phyloP scores from a whole-genome alignment of 2,329 filamentous ascomycete genomes.

The Aureobasidium sp. region DNA sequence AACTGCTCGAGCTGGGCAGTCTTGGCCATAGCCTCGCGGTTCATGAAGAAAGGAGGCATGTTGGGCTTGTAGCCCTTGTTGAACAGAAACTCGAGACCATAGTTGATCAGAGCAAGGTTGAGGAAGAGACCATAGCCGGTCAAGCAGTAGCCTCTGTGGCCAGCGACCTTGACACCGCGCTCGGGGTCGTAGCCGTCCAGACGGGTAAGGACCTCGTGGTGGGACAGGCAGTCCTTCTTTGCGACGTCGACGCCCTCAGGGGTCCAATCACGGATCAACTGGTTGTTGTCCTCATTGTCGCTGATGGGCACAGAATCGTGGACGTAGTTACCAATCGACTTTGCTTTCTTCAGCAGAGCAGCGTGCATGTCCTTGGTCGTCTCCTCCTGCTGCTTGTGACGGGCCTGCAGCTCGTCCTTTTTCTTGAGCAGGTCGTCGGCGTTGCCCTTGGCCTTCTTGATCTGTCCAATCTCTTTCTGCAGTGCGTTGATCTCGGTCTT shows the following conservation, averaged over 20 bases:
- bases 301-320: conserved; percentile 80
- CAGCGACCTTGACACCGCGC: conserved; percentile 86
- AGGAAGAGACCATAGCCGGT: conserved; percentile 84
- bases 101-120: conserved; percentile 91
- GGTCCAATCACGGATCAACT: conserved; percentile 67
- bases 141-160: conserved; percentile 89
- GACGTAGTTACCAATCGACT: conserved; percentile 83
- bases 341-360: conserved; percentile 68
- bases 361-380: conserved; percentile 68
- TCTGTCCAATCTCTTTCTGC: conserved; percentile 82
- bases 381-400: conserved; percentile 74
- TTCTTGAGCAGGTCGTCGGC: conserved; percentile 71
- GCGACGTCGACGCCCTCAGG: conserved; percentile 64
- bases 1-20: conserved; percentile 96
- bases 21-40: conserved; percentile 93
- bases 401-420: conserved; percentile 69
- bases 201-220: conserved; percentile 86
- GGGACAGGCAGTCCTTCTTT: conserved; percentile 74
- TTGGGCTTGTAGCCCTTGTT: conserved; percentile 53
- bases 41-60: conserved; percentile 89
- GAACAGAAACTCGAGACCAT: conserved; percentile 82
- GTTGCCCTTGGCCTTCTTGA: conserved; percentile 93
- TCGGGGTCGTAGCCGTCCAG: conserved; percentile 90
- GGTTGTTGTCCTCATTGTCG: conserved; percentile 80
- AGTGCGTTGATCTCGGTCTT: conserved; percentile 79